These are phyloP conservation scores for Trypanosomatidae sp. DNA, from an alignment of 208 protist species.

Conservation along the genomic window DNA sequence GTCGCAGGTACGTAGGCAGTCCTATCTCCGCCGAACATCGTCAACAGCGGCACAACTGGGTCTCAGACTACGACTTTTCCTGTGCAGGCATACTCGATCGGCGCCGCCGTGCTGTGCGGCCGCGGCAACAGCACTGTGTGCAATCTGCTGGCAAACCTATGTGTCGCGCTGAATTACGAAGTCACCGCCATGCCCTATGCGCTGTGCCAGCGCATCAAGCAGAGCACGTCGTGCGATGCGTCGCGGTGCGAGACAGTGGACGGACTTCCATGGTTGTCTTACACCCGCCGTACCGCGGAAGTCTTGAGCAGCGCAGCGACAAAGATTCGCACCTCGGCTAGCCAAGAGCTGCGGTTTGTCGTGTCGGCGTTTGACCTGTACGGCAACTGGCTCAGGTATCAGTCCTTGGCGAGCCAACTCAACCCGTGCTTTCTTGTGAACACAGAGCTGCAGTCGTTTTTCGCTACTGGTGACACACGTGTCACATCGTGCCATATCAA, in stretches of 20 bases:
- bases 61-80: conserved; percentile 13
- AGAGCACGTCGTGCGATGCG: conserved; percentile 22
- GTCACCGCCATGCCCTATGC: conserved; percentile 45
- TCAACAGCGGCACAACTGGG: conserved; percentile 32
- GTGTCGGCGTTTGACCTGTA: conserved; percentile 52
- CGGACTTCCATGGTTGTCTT: conserved; percentile 66
- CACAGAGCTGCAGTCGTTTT: conserved; percentile 38
- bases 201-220: conserved; percentile 50
- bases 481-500: conserved; percentile 37
- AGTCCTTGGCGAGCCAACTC: conserved; percentile 40
- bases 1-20: conserved; percentile 15
- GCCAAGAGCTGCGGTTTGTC: conserved; percentile 48
- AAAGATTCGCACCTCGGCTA: conserved; percentile 8
- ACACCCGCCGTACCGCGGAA: conserved; percentile 40
- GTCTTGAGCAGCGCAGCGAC: conserved; percentile 24
- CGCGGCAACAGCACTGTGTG: conserved; percentile 53
- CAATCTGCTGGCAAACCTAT: conserved; percentile 74
- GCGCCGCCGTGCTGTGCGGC: conserved; percentile 46
- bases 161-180: conserved; percentile 68
- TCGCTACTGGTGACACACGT: conserved; percentile 44
- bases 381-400: conserved; percentile 56
- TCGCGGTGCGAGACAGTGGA: conserved; percentile 27
- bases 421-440: conserved; percentile 60
- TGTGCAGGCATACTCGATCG: conserved; percentile 33
- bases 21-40: conserved; percentile 44